Evolutionary conservation across 2,329 filamentous ascomycete species (phyloP).

Genomic region (Hymenoscyphus repandus): DNA sequence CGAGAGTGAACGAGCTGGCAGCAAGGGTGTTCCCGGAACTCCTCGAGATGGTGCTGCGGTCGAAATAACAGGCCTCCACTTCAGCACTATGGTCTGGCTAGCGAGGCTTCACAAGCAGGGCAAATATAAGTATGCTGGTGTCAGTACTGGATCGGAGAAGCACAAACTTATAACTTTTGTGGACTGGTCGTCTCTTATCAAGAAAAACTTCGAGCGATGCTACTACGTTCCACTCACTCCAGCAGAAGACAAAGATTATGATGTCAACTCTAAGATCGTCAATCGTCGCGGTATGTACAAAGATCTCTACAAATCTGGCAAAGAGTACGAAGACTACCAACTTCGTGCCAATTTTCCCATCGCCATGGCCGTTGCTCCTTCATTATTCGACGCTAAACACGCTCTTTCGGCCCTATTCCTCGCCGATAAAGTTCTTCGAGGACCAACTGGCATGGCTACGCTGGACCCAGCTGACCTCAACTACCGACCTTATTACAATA

Average conservation of each 20-base stretch:
- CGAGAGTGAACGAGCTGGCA: conserved; percentile 86
- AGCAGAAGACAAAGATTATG: conserved; percentile 69
- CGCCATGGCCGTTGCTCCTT: conserved; percentile 88
- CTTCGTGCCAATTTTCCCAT: conserved; percentile 91
- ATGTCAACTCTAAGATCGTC: conserved; percentile 72
- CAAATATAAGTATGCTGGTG: conserved; percentile 67
- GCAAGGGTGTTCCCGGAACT: conserved; percentile 92
- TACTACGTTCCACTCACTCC: conserved; percentile 76
- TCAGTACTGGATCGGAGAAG: conserved; percentile 54
- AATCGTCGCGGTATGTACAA: conserved; percentile 98
- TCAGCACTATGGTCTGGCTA: conserved; percentile 84
- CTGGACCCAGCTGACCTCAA: conserved; percentile 88
- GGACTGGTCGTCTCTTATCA: conserved; percentile 76
- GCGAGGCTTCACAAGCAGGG: conserved; percentile 60
- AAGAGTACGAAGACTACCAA: conserved; percentile 97
- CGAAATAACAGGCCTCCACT: conserved; percentile 89
- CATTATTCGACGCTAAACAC: conserved; percentile 74
- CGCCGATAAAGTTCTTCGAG: conserved; percentile 73
- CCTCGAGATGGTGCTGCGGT: conserved; percentile 92
- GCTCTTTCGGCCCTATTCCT: conserved; percentile 75
- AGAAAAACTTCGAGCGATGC: conserved; percentile 82
- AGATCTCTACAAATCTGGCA: conserved; percentile 87
- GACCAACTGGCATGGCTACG: conserved; percentile 91
- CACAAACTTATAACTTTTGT: conserved; percentile 58
- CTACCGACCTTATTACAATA: conserved; percentile 91